Evolutionary conservation across 805 yeast species (phyloP).

Genomic region (Candida boidinii): DNA sequence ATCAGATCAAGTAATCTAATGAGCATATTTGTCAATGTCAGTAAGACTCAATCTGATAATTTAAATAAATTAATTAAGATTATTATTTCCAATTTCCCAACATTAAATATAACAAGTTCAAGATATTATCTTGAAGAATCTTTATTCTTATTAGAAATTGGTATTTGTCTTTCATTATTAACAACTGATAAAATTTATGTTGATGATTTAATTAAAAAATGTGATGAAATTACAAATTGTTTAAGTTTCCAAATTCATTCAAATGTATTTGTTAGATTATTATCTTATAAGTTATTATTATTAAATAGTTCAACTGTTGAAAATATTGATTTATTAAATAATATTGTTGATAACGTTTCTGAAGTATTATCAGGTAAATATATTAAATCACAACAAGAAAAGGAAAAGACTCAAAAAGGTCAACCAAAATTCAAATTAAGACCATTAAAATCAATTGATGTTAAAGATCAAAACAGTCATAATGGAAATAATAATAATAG

Average conservation of each 20-base stretch:
- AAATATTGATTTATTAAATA: slow-evolving; percentile 12
- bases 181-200: slow-evolving; percentile 20
- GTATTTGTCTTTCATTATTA: slow-evolving; percentile 23
- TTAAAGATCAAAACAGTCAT: too few species aligned
- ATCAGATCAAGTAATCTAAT: slow-evolving; percentile 59
- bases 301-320: slow-evolving; percentile 25
- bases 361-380: too few species aligned
- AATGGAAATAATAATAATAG: too few species aligned
- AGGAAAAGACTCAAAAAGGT: too few species aligned
- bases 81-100: slow-evolving; percentile 27
- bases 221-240: slow-evolving; percentile 15
- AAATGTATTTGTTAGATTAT: too few species aligned
- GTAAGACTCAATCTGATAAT: slow-evolving; percentile 26
- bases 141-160: slow-evolving; percentile 22
- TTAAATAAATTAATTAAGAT: slow-evolving; percentile 25
- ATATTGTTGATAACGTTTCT: too few species aligned
- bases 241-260: slow-evolving; percentile 19
- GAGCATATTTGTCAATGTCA: slow-evolving; percentile 44
- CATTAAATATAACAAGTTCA: slow-evolving; percentile 18
- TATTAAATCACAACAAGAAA: too few species aligned
- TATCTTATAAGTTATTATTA: slow-evolving; percentile 44
- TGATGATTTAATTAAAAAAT: slow-evolving; percentile 10
- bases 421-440: too few species aligned
- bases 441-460: slow-evolving; percentile 20
- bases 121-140: slow-evolving; percentile 19